Conservation (phyloP, 768 basidiomycete genomes). For the Leucocoprinus birnbaumii region DNA sequence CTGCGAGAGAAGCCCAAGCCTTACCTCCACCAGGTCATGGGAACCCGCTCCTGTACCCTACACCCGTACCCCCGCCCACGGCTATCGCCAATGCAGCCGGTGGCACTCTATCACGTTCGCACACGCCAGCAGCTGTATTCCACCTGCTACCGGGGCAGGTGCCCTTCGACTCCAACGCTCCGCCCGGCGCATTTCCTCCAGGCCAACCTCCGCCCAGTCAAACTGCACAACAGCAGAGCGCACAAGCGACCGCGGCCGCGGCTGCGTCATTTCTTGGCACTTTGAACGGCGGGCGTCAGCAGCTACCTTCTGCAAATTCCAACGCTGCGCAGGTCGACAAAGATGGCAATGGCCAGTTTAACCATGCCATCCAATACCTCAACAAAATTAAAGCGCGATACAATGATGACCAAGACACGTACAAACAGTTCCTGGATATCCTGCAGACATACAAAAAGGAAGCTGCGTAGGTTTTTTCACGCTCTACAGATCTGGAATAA, state of each 20-base stretch:
- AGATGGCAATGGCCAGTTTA: slow-evolving; percentile 66
- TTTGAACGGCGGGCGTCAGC: slow-evolving; percentile 30
- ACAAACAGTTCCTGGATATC: slow-evolving; percentile 88
- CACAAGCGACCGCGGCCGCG: slow-evolving; percentile 43
- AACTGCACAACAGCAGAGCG: slow-evolving; percentile 43
- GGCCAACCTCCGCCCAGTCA: slow-evolving; percentile 42
- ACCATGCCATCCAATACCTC: slow-evolving; percentile 94
- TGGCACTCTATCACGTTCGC: slow-evolving; percentile 47
- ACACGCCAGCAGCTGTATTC: slow-evolving; percentile 4
- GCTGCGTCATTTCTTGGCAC: slow-evolving; percentile 68
- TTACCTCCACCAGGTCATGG: slow-evolving; percentile 27
- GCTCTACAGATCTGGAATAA: not conserved
- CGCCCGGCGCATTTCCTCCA: slow-evolving; percentile 21
- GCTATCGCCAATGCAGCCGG: slow-evolving; percentile 28
- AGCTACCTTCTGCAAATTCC: slow-evolving; percentile 24
- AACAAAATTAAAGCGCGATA: slow-evolving; percentile 98
- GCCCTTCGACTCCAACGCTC: slow-evolving; percentile 22
- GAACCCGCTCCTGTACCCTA: slow-evolving; percentile 24
- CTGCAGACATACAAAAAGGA: slow-evolving; percentile 88
- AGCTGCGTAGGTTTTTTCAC: slow-evolving; percentile 56
- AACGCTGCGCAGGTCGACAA: slow-evolving; percentile 32
- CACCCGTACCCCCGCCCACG: slow-evolving; percentile 29
- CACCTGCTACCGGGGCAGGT: slow-evolving; percentile 44
- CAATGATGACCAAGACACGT: slow-evolving; percentile 85
- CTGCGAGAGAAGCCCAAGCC: slow-evolving; percentile 25